A percentile compares a stretch with the other conserved stretches of the same genome.
These are phyloP conservation scores for Leucoagaricus sp. DNA, from an alignment of 1,284 basidiomycete genomes.

Conservation along the genomic window DNA sequence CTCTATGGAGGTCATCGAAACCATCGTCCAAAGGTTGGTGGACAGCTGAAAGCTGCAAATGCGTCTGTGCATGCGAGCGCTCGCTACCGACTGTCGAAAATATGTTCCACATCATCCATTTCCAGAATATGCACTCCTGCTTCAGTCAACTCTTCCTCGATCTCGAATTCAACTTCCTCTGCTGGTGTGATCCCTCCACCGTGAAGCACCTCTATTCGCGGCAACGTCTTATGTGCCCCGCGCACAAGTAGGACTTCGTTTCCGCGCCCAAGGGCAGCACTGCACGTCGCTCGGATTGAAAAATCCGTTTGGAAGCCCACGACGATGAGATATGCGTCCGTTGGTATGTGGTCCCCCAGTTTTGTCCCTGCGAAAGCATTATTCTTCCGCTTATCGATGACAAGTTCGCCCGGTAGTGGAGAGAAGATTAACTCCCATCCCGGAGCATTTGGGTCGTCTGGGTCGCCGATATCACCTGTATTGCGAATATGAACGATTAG, in stretches of 20 bases:
- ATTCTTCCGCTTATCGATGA: constrained; percentile 69
- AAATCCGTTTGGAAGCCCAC: constrained; percentile 69
- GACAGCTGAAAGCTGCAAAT: neutral
- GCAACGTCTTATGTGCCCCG: constrained; percentile 66
- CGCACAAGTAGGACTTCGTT: constrained; percentile 64
- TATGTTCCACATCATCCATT: constrained; percentile 58
- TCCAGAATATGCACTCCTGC: constrained; percentile 63
- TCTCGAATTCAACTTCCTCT: constrained; percentile 51
- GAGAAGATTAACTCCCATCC: constrained; percentile 62
- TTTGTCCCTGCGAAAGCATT: constrained; percentile 65
- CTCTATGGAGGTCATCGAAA: too few species aligned
- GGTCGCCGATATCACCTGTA: constrained; percentile 19
- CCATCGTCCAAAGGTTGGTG: neutral
- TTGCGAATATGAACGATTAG: constrained; percentile 70
- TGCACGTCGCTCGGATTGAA: constrained; percentile 65
- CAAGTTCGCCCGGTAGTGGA: constrained; percentile 47
- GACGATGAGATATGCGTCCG: constrained; percentile 59
- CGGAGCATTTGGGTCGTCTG: constrained; percentile 40
- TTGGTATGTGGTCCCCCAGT: constrained; percentile 48
- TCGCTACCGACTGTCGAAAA: constrained; percentile 52
- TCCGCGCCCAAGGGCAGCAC: constrained; percentile 56
- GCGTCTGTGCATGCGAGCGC: neutral
- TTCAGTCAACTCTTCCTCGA: constrained; percentile 65
- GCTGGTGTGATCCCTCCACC: constrained; percentile 55
- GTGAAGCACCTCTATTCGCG: constrained; percentile 60